phyloP scores from a whole-genome alignment of 1,284 basidiomycete genomes.

The Fomitopsis betulina region DNA sequence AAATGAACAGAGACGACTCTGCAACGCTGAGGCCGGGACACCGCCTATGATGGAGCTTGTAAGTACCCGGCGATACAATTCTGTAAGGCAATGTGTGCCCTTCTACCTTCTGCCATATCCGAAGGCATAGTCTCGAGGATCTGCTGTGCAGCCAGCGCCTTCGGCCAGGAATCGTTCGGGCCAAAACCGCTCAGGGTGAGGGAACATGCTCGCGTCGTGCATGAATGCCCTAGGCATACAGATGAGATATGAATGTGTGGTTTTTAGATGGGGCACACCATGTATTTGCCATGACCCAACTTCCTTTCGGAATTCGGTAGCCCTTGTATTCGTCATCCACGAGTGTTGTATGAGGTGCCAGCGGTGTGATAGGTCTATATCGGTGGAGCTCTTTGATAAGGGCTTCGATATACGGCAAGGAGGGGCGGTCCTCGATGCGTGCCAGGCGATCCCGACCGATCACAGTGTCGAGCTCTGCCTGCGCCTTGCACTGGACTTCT shows the following conservation, averaged over 20 bases:
- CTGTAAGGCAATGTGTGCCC: not conserved
- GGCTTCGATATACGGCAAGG: conserved; percentile 25
- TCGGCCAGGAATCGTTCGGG: conserved; percentile 18
- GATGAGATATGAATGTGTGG: no score
- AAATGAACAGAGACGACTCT: not conserved
- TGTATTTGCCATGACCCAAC: not conserved
- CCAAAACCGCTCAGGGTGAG: not conserved
- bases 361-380: conserved; percentile 5
- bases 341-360: not conserved
- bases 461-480: conserved; percentile 19
- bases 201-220: not conserved
- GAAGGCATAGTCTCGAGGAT: conserved; percentile 1
- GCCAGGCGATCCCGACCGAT: conserved; percentile 21
- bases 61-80: not conserved
- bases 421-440: conserved; percentile 16
- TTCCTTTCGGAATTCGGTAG: not conserved
- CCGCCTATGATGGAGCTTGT: not conserved
- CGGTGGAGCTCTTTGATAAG: conserved; percentile 23
- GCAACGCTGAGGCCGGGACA: not conserved
- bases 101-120: conserved; percentile 1
- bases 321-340: not conserved
- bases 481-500: conserved; percentile 27
- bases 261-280: not conserved
- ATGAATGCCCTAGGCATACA: not conserved
- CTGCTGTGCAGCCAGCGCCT: not conserved